These are phyloP conservation scores for Saccharomyces kudriavzevii DNA, from an alignment of 805 yeast species.

Conservation along the genomic window DNA sequence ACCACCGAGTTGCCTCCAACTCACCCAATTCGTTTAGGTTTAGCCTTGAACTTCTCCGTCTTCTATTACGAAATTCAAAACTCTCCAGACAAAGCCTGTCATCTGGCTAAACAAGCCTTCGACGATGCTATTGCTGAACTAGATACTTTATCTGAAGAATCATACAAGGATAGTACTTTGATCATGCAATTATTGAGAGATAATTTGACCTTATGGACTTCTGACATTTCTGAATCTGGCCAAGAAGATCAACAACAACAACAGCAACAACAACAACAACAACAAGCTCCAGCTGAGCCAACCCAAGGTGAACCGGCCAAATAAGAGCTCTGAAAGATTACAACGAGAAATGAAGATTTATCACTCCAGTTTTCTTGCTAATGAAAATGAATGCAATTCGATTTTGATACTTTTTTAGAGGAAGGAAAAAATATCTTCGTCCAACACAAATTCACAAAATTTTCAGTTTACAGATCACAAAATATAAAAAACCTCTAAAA, in stretches of 20 bases:
- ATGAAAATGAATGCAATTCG: not conserved
- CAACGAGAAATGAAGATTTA: not conserved
- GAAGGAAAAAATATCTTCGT: not conserved
- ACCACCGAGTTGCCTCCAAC: conserved; percentile 93
- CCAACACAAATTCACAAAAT: not conserved
- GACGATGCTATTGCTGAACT: conserved; percentile 98
- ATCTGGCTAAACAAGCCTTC: conserved; percentile 94
- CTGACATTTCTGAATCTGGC: conserved; percentile 76
- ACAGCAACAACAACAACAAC: not conserved
- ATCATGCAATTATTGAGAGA: conserved; percentile 97
- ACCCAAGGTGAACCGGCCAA: conserved; percentile 22
- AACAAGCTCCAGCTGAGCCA: conserved; percentile 5
- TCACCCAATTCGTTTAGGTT: conserved; percentile 92
- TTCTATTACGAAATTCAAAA: conserved; percentile 95
- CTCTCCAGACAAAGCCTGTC: conserved; percentile 96
- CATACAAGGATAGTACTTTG: conserved; percentile 93
- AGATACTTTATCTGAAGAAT: conserved; percentile 92
- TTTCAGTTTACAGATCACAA: not conserved
- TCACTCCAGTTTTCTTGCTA: not conserved
- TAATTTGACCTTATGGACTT: conserved; percentile 94
- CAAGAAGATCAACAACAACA: conserved; percentile 41
- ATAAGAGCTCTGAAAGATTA: not conserved
- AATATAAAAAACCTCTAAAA: not conserved
- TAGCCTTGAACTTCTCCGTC: conserved; percentile 93
- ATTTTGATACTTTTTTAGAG: not conserved